Conservation (phyloP, 2,329 filamentous ascomycete genomes). For the Nothophaeocryptopus gaeumannii region DNA sequence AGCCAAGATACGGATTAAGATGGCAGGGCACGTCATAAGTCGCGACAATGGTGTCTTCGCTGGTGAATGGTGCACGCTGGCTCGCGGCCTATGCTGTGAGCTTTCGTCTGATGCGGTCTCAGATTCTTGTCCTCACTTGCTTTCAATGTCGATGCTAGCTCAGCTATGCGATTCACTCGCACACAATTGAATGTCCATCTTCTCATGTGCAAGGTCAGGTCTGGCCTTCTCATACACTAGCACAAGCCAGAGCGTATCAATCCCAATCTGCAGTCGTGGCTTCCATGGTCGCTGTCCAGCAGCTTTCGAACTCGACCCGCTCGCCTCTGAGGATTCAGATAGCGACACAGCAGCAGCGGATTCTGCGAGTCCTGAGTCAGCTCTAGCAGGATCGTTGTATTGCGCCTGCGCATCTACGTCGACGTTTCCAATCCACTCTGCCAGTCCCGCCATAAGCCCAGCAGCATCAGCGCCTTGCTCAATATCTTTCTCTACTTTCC, state of each 20-base stretch:
- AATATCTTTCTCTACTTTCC: background rate
- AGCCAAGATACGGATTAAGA: no score
- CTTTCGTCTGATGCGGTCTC: no score
- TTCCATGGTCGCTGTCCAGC: slow-evolving; percentile 3
- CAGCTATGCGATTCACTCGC: no score
- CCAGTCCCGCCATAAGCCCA: slow-evolving; percentile 9
- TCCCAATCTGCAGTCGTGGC: slow-evolving; percentile 14
- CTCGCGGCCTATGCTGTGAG: no score
- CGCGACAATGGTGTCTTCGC: no score
- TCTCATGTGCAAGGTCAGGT: no score
- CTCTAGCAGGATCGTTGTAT: background rate
- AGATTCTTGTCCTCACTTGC: no score
- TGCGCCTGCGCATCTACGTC: background rate
- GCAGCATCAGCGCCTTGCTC: slow-evolving; percentile 1
- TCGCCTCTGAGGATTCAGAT: background rate
- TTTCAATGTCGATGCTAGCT: no score
- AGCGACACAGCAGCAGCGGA: background rate
- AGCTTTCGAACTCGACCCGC: slow-evolving; percentile 5
- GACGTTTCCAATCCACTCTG: slow-evolving; percentile 5
- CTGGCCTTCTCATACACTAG: slow-evolving; percentile 1
- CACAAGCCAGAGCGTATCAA: slow-evolving; percentile 17
- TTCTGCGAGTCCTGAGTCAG: background rate
- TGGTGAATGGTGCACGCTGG: no score
- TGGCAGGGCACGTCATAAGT: no score
- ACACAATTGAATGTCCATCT: no score